phyloP scores from a whole-genome alignment of 129 eudicot species.

The Arctium lappa region DNA sequence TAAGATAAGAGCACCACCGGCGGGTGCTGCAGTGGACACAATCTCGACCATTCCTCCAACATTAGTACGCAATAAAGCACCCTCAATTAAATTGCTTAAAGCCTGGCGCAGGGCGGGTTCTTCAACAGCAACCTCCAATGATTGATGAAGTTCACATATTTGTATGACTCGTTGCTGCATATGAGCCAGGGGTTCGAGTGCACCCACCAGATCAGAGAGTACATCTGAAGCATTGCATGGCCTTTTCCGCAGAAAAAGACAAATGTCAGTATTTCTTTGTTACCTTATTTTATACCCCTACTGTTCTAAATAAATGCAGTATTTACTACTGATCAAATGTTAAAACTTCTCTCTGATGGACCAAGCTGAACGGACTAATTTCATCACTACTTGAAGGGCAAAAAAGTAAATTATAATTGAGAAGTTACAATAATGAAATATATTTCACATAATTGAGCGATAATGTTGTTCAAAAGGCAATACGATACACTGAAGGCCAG shows the following conservation, averaged over 20 bases:
- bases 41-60: slow-evolving; percentile 85
- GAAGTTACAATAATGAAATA: not conserved
- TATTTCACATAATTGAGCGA: not conserved
- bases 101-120: slow-evolving; percentile 95
- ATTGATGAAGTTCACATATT: slow-evolving; percentile 43
- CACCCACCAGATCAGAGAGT: slow-evolving; percentile 75
- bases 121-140: slow-evolving; percentile 73
- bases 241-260: slow-evolving; percentile 38
- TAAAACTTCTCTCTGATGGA: too few relatives aligned
- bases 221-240: slow-evolving; percentile 75
- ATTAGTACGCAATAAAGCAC: slow-evolving; percentile 78
- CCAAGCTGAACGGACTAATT: too few relatives aligned
- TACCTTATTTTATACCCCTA: not conserved
- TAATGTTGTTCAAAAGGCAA: not conserved
- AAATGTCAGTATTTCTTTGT: not conserved
- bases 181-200: slow-evolving; percentile 71
- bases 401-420: not conserved
- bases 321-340: too few relatives aligned
- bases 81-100: slow-evolving; percentile 90
- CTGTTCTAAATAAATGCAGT: not conserved
- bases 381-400: too few relatives aligned
- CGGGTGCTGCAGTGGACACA: slow-evolving; percentile 69
- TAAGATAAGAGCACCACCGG: slow-evolving; percentile 83
- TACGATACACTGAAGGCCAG: not conserved
- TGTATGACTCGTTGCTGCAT: slow-evolving; percentile 63